Percentiles rank a stretch among this genome's conserved stretches.
Conservation (phyloP, 768 basidiomycete species). For the Boletellus emodensis region DNA sequence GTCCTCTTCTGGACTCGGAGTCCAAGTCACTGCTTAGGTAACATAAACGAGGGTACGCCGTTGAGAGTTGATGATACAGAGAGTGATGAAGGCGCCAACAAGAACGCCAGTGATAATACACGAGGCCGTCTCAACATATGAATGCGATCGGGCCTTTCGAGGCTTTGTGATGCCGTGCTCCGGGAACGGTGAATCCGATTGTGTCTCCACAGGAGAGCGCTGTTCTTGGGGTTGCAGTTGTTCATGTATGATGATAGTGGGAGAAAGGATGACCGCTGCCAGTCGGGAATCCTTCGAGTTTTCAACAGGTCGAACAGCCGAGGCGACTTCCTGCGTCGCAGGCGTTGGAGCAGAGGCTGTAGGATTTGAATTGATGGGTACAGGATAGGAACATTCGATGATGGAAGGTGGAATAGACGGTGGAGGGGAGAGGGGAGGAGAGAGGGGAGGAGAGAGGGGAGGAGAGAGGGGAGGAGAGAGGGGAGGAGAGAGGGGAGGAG, state of each 20-base stretch:
- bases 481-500: too few relatives aligned
- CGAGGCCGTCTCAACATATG: slow-evolving; percentile 37
- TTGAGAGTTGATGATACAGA: slow-evolving; percentile 47
- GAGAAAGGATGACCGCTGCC: slow-evolving; percentile 19
- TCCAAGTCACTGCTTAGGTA: slow-evolving; percentile 18
- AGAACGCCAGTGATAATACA: slow-evolving; percentile 57
- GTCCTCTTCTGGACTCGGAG: neutral
- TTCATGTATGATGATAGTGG: slow-evolving; percentile 27
- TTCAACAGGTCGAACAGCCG: slow-evolving; percentile 2
- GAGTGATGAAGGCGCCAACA: slow-evolving; percentile 52
- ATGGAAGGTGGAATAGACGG: slow-evolving; percentile 17
- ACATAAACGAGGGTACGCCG: slow-evolving; percentile 43
- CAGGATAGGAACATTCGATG: slow-evolving; percentile 11
- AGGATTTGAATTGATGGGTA: neutral
- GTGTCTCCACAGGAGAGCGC: slow-evolving; percentile 9
- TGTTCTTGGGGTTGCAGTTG: slow-evolving; percentile 15
- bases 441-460: slow-evolving; percentile 14
- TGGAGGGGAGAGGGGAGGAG: slow-evolving; percentile 21
- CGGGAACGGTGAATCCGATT: slow-evolving; percentile 7
- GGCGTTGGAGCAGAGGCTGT: slow-evolving; percentile 1
- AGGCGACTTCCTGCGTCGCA: slow-evolving; percentile 3
- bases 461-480: slow-evolving; percentile 17
- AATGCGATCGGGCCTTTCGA: slow-evolving; percentile 20
- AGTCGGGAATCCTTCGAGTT: slow-evolving; percentile 3
- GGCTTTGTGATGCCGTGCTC: slow-evolving; percentile 11